Conservation (phyloP, 371 early-diverging fungal species). For the Fennellomyces sp. region DNA sequence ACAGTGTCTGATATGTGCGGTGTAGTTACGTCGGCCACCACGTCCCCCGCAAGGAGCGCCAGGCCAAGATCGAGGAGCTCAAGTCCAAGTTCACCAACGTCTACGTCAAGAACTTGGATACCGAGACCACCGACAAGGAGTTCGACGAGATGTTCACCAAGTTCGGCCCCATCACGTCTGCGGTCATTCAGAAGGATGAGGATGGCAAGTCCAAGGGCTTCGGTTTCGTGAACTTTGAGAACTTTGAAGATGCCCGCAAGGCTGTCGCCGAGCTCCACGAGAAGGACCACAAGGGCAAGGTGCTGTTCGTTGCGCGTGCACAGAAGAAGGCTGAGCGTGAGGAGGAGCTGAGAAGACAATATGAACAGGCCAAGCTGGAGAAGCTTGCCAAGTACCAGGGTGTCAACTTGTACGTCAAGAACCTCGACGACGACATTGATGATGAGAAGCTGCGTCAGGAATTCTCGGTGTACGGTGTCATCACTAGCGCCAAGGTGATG, state of each 20-base stretch:
- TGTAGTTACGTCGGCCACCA: constrained; percentile 85
- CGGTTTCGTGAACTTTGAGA: constrained; percentile 97
- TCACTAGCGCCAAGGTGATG: constrained; percentile 98
- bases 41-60: constrained; percentile 92
- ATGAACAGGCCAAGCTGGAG: constrained; percentile 92
- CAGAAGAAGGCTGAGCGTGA: constrained; percentile 99
- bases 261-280: constrained; percentile 97
- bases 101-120: constrained; percentile 97
- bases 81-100: constrained; percentile 96
- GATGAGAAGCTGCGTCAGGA: constrained; percentile 95
- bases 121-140: constrained; percentile 81
- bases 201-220: constrained; percentile 90
- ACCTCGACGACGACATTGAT: constrained; percentile 94
- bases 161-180: constrained; percentile 91
- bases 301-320: constrained; percentile 96
- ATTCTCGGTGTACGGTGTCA: constrained; percentile 93
- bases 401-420: constrained; percentile 98
- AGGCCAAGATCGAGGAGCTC: constrained; percentile 90
- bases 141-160: constrained; percentile 83
- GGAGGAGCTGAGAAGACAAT: constrained; percentile 93
- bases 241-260: constrained; percentile 88
- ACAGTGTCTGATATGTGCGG: background rate
- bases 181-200: constrained; percentile 74
- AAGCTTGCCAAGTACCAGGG: constrained; percentile 97
- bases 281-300: constrained; percentile 88